These are phyloP conservation scores for Parathielavia appendiculata DNA, from an alignment of 495 filamentous ascomycete genomes.

Conservation along the genomic window DNA sequence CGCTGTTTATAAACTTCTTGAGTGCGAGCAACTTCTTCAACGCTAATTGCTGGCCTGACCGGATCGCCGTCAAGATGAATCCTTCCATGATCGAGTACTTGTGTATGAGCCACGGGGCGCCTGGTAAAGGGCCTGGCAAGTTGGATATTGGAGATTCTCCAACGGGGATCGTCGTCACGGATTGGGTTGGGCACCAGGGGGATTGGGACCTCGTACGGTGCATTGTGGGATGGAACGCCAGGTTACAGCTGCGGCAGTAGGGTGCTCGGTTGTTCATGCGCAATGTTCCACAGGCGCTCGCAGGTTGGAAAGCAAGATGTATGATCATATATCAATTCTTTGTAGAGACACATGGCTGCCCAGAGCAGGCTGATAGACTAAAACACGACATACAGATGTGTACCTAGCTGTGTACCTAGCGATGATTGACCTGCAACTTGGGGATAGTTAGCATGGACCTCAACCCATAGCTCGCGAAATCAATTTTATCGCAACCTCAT, in stretches of 20 bases:
- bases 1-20: slow-evolving; percentile 87
- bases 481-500: slow-evolving; percentile 34
- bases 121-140: slow-evolving; percentile 40
- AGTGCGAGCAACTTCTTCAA: slow-evolving; percentile 92
- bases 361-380: slow-evolving; percentile 5
- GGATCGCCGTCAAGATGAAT: slow-evolving; percentile 86
- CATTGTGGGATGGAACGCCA: slow-evolving; percentile 87
- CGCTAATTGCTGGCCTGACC: slow-evolving; percentile 85
- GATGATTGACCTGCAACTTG: slow-evolving; percentile 5
- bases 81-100: slow-evolving; percentile 79
- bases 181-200: slow-evolving; percentile 84
- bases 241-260: slow-evolving; percentile 50
- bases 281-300: neutral
- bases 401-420: no score
- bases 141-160: slow-evolving; percentile 61
- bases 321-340: slow-evolving; percentile 6
- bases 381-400: neutral
- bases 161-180: slow-evolving; percentile 88
- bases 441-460: slow-evolving; percentile 22
- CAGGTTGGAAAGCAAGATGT: slow-evolving; percentile 1
- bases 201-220: slow-evolving; percentile 92
- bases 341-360: neutral
- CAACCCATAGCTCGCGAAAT: slow-evolving; percentile 2
- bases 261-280: slow-evolving; percentile 9
- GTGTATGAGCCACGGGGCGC: slow-evolving; percentile 58